Evolutionary conservation across 1,139 yeast genomes (phyloP), one percentile per base, ranked within the genome.

Genomic region (Kodamaea suecica): DNA sequence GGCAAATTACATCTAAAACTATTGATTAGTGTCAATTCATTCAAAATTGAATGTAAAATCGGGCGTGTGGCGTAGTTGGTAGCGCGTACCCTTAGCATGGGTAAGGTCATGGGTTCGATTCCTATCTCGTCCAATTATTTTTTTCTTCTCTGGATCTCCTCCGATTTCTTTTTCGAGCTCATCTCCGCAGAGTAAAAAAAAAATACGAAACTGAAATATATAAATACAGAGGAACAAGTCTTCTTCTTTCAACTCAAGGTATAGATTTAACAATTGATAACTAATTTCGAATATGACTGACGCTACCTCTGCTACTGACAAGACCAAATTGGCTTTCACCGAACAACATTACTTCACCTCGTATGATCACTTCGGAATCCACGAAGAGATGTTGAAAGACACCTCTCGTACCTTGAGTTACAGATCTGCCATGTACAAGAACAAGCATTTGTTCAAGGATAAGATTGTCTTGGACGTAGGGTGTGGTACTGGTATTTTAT

Each of bases 351-450:
- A 92, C 66, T 92, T 92, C 67, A 77, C 84, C 33, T 90, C 97
- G 3, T 92, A 92, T 53, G 97, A 92, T 59, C 97, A 92, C 59
- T 90, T 87, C 55, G 97, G 97, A 37, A 94, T 94, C 55, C 99
- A 94, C 57, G 98, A 94, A 64, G 97, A 90, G 61, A 94, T 94
- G 99, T 79, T 94, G 55, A 95, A 92, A 63, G 99, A 94, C 59
- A 78, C 87, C 37, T 86, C 88, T 27, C 80, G 99, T 61, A 94
- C 99, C 6, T 70, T 90, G 45, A 78, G 95, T 23, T 94, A 94
- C 66, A 75, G 97, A 54, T 84, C 85, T 43, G 96, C 97, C 39
- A 92, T 94, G 66, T 80, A 80, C 66, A 88, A 87, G 61, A 94
- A 94, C 69, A 84, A 84, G 57, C 84, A 83, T 52, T 66, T 87